Evolutionary conservation across 2,329 filamentous ascomycete species (phyloP), one percentile per base, ranked within the genome.

Genomic region (Colletotrichum musae): DNA sequence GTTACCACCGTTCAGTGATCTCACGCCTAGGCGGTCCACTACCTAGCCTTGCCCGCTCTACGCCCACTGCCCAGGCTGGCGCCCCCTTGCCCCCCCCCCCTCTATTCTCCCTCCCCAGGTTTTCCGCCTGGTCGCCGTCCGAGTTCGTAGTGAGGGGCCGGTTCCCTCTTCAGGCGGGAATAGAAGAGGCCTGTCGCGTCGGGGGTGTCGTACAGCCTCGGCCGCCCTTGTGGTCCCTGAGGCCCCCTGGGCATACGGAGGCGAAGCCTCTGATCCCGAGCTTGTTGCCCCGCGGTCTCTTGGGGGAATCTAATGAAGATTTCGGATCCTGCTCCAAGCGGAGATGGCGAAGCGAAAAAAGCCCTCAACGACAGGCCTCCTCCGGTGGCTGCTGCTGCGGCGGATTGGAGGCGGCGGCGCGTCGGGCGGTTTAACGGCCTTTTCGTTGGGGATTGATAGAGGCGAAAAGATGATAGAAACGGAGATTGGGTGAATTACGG

Each of bases 241-340:
- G 28, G 28, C 10, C 28, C 58, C 28, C 50, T 24, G 48, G 59
- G 50, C 48, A 21, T 28, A n/a, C 9, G 50, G 58, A 54, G 48
- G 47, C 21, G 47, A 50, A 21, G 47, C 47, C 18, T 24, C 10
- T 50, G n/a, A 18, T 32, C 16, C 36, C 59, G 59, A 62, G 59
- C 59, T 47, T 54, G 50, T 47, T 54, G 59, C 50, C 54, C 50
- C n/a, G 59, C 50, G 10, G 59, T 54, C 41, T 47, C 59, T 50
- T 18, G 18, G 16, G 45, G 21, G 50, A 24, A 39, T 24, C 48
- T 50, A 24, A 36, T 36, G 32, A 10, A 36, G 32, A 36, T 36
- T 36, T 36, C 28, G 28, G 32, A 12, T 10, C 32, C 32, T 10
- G 32, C 28, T 52, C n/a, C 10, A 24, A 50, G n/a, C 7, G 47